These are phyloP conservation scores for Karstenula rhodostoma DNA, from an alignment of 2,329 filamentous ascomycete species.

Conservation along the genomic window DNA sequence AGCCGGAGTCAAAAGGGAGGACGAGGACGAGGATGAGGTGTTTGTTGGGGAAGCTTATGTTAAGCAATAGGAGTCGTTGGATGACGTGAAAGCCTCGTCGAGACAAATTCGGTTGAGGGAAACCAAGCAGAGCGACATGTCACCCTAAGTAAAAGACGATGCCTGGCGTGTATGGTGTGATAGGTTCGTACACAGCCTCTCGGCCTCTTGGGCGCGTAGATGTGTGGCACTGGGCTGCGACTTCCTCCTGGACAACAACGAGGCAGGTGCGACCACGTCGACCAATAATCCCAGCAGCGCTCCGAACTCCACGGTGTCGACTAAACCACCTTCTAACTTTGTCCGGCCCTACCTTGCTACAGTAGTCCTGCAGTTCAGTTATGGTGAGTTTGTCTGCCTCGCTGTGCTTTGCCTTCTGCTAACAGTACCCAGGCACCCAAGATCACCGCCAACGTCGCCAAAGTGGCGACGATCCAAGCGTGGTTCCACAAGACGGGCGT, in stretches of 20 bases:
- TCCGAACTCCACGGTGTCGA: neutral
- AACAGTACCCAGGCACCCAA: conserved; percentile 58
- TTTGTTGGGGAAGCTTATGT: neutral
- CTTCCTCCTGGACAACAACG: conserved; percentile 19
- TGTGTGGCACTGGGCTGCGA: conserved; percentile 5
- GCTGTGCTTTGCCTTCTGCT: conserved; percentile 11
- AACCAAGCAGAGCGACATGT: neutral
- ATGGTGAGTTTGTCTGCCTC: conserved; percentile 17
- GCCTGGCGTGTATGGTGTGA: neutral
- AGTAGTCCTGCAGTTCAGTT: conserved; percentile 20
- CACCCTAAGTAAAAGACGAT: neutral
- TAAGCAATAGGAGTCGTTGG: neutral
- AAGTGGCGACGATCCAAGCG: conserved; percentile 65
- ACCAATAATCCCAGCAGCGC: neutral
- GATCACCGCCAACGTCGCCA: conserved; percentile 63
- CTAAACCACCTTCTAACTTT: neutral
- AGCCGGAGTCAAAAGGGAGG: neutral
- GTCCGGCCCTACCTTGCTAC: neutral
- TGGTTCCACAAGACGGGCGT: conserved; percentile 68
- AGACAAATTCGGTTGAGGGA: conserved; percentile 5
- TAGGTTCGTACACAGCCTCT: neutral
- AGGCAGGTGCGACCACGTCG: conserved; percentile 24
- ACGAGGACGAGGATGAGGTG: neutral
- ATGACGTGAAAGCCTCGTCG: conserved; percentile 1
- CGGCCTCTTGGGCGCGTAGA: neutral